Evolutionary conservation across 1,284 basidiomycete species (phyloP).

Genomic region (Cutaneotrichosporon curvatum): DNA sequence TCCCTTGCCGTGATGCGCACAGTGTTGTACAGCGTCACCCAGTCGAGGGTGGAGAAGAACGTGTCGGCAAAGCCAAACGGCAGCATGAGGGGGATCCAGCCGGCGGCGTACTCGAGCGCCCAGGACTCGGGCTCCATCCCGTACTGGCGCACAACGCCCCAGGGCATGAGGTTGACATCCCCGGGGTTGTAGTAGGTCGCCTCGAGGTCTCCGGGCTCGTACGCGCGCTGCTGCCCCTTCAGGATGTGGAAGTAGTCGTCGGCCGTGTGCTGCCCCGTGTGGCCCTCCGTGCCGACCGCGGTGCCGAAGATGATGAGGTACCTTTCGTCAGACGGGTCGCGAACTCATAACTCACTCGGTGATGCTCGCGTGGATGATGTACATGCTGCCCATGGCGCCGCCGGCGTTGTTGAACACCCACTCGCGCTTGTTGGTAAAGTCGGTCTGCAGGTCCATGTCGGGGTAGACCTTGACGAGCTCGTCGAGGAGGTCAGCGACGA

Average conservation of each 20-base stretch:
- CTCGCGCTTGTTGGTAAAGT: conserved; percentile 55
- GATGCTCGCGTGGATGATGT: conserved; percentile 87
- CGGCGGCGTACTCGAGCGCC: conserved; percentile 88
- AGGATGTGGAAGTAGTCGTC: conserved; percentile 94
- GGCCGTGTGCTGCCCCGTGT: conserved; percentile 86
- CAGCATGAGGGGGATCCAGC: conserved; percentile 85
- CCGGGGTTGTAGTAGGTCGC: conserved; percentile 80
- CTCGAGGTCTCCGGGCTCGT: conserved; percentile 67
- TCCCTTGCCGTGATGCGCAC: conserved; percentile 70
- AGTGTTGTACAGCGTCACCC: conserved; percentile 75
- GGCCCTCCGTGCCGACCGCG: conserved; percentile 92
- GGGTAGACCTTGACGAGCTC: conserved; percentile 65
- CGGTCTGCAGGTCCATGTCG: conserved; percentile 56
- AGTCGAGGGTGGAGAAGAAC: conserved; percentile 80
- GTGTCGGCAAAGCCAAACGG: conserved; percentile 88
- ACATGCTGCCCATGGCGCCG: conserved; percentile 96
- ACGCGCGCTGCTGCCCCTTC: conserved; percentile 87
- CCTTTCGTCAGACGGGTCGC: conserved; percentile 18
- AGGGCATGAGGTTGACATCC: conserved; percentile 70
- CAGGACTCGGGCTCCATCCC: conserved; percentile 94
- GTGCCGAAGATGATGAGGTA: conserved; percentile 81
- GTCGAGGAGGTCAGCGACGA: conserved; percentile 56
- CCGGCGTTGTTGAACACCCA: conserved; percentile 99
- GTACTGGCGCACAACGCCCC: conserved; percentile 89
- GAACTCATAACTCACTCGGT: conserved; percentile 66